phyloP scores from a whole-genome alignment of 345 rosid genomes.

The Ceriops zippeliana region DNA sequence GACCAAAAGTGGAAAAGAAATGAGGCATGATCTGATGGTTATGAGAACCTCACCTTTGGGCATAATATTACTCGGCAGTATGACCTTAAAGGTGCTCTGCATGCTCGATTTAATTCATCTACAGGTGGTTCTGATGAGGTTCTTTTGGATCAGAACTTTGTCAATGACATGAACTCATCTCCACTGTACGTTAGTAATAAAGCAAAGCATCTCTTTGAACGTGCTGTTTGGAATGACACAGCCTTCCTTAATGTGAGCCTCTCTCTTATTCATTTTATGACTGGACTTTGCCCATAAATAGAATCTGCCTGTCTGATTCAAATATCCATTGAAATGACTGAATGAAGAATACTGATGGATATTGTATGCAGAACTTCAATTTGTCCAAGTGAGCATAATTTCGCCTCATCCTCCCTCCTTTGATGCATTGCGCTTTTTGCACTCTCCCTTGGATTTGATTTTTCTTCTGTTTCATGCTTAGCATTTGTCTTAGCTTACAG shows the following conservation, averaged over 20 bases:
- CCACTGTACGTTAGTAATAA: conserved; percentile 83
- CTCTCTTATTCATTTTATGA: background rate
- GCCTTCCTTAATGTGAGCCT: conserved; percentile 78
- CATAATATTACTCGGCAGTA: conserved; percentile 74
- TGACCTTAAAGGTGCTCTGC: conserved; percentile 91
- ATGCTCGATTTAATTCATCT: conserved; percentile 58
- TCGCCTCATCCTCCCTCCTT: no score
- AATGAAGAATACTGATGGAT: no score
- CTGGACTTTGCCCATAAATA: background rate
- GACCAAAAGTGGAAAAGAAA: conserved; percentile 73
- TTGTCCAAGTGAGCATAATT: no score
- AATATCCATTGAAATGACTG: no score
- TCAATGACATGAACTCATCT: conserved; percentile 82
- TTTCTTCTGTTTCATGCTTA: no score
- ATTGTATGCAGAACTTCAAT: no score
- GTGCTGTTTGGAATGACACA: conserved; percentile 97
- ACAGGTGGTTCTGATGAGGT: conserved; percentile 63
- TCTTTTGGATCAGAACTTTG: conserved; percentile 92
- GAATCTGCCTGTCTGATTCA: no score
- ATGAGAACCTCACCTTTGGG: conserved; percentile 87
- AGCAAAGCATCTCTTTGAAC: conserved; percentile 64
- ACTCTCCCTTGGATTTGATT: no score
- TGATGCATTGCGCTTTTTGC: no score
- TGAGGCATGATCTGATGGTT: conserved; percentile 84
- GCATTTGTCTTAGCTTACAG: no score